Evolutionary conservation across 208 protist species (phyloP).

Genomic region (Leishmania tropica): DNA sequence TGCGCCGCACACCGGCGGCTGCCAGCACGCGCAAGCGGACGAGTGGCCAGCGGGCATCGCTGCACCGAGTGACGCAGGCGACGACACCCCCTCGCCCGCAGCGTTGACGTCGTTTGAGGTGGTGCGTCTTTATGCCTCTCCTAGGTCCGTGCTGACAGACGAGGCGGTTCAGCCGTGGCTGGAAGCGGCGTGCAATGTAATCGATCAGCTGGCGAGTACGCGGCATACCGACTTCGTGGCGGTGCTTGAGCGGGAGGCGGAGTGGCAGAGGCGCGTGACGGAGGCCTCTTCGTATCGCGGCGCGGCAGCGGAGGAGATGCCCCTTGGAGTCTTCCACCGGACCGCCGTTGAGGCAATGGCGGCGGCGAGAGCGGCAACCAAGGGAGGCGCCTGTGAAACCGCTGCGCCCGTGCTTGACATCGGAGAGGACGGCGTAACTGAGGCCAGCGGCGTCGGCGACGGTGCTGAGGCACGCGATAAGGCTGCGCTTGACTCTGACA

Average conservation of each 20-base stretch:
- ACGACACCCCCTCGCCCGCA: not conserved
- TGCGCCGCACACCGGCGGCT: not conserved
- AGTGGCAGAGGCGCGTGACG: slow-evolving; percentile 10
- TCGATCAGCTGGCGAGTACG: slow-evolving; percentile 22
- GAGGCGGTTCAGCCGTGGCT: slow-evolving; percentile 15
- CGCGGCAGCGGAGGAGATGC: not conserved
- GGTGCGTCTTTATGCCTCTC: slow-evolving; percentile 12
- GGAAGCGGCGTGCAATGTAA: slow-evolving; percentile 9
- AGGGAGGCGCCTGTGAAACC: not conserved
- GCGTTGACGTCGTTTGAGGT: slow-evolving; percentile 12
- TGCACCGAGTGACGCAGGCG: not conserved
- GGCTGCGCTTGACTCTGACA: not conserved
- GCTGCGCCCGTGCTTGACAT: not conserved
- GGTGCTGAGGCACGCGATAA: not conserved
- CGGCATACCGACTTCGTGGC: slow-evolving; percentile 14
- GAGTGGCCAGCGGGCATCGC: not conserved
- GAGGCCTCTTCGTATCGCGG: not conserved
- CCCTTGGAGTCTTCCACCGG: not conserved
- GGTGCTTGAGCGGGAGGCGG: slow-evolving; percentile 21
- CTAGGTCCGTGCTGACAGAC: slow-evolving; percentile 12
- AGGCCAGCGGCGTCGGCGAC: not conserved
- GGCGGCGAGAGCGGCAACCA: not conserved
- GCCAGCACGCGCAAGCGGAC: not conserved
- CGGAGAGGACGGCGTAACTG: slow-evolving; percentile 1
- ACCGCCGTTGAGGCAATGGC: not conserved